Conservation (phyloP, 495 filamentous ascomycete genomes). For the Lasiosphaeris hirsuta region DNA sequence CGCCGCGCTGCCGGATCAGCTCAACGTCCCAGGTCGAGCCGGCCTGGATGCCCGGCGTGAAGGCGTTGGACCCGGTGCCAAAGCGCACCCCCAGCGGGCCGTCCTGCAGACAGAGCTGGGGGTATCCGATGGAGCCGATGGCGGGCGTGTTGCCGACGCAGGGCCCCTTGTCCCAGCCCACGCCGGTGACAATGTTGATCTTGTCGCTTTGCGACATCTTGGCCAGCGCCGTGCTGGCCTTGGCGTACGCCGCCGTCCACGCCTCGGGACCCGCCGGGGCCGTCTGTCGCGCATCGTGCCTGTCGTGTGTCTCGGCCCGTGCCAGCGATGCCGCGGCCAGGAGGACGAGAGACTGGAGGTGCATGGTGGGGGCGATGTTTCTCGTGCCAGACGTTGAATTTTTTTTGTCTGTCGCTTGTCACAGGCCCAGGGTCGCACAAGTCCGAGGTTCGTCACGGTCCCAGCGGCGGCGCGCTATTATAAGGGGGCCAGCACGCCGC, state of each 20-base stretch:
- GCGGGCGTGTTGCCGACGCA: conserved; percentile 64
- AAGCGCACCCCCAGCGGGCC: conserved; percentile 52
- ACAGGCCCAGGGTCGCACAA: neutral
- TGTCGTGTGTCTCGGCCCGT: neutral
- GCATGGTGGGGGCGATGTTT: conserved; percentile 4
- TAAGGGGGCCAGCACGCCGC: neutral
- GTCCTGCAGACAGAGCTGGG: conserved; percentile 57
- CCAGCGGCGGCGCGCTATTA: neutral
- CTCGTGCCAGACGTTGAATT: neutral
- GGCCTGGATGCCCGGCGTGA: conserved; percentile 46
- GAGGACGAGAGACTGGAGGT: conserved; percentile 6
- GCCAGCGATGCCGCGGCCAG: conserved; percentile 11
- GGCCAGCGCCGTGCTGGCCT: conserved; percentile 50
- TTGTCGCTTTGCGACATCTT: conserved; percentile 59
- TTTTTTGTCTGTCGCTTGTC: neutral
- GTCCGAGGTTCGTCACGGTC: neutral
- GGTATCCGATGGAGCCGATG: conserved; percentile 52
- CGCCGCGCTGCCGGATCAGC: conserved; percentile 69
- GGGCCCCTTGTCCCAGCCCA: conserved; percentile 62
- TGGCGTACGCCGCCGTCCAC: conserved; percentile 57
- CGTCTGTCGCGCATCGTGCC: neutral
- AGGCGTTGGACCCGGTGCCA: conserved; percentile 40
- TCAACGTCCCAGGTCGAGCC: conserved; percentile 80
- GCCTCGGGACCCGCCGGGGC: conserved; percentile 15
- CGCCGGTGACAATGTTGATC: conserved; percentile 58